A percentile compares a stretch with the other conserved stretches of the same genome.
phyloP scores from a whole-genome alignment of 1,284 basidiomycete genomes.

The Vanrija humicola region DNA sequence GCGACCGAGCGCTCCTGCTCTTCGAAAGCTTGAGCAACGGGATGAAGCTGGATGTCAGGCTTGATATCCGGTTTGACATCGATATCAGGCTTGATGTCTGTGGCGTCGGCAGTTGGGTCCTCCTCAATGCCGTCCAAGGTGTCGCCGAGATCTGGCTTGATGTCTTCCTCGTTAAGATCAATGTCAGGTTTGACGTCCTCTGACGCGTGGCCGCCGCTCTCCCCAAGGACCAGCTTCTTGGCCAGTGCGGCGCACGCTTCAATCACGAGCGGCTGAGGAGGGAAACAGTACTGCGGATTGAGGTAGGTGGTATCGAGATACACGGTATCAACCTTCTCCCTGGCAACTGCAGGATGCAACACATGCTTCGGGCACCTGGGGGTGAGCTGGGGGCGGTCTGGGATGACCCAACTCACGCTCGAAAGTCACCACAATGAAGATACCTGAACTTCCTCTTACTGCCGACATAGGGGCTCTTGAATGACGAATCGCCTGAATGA shows the following conservation, averaged over 20 bases:
- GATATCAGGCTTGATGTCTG: slow-evolving; percentile 8
- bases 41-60: slow-evolving; percentile 3
- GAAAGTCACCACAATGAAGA: slow-evolving; percentile 92
- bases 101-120: slow-evolving; percentile 33
- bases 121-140: slow-evolving; percentile 26
- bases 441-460: slow-evolving; percentile 73
- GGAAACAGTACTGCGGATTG: slow-evolving; percentile 89
- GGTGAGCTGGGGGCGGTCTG: neutral
- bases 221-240: neutral
- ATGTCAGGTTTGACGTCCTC: slow-evolving; percentile 31
- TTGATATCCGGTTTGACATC: slow-evolving; percentile 2
- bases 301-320: slow-evolving; percentile 98
- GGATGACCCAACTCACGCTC: slow-evolving; percentile 55
- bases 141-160: slow-evolving; percentile 22
- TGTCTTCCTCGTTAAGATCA: slow-evolving; percentile 30
- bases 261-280: slow-evolving; percentile 87
- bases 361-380: slow-evolving; percentile 68
- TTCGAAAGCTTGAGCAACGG: slow-evolving; percentile 2
- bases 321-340: slow-evolving; percentile 74
- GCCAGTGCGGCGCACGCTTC: slow-evolving; percentile 85
- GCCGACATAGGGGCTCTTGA: slow-evolving; percentile 67
- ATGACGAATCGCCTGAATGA: slow-evolving; percentile 73
- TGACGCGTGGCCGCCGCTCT: slow-evolving; percentile 33
- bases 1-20: slow-evolving; percentile 31
- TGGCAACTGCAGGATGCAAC: slow-evolving; percentile 71